A percentile compares a stretch with the other conserved stretches of the same genome.
phyloP scores from a whole-genome alignment of 345 rosid species.

The Arabis hirsuta region DNA sequence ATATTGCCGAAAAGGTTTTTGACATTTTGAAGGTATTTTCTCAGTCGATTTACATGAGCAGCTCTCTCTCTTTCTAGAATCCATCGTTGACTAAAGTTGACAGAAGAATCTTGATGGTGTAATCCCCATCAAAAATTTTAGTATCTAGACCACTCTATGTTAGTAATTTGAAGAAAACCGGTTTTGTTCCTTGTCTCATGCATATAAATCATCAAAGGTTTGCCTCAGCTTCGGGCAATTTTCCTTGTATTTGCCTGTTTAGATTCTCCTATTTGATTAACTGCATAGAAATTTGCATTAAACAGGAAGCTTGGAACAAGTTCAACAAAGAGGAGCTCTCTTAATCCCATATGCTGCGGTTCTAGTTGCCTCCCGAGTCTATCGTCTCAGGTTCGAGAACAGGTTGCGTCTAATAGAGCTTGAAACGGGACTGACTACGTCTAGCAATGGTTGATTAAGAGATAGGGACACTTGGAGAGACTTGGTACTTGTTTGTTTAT shows the following conservation, averaged over 20 bases:
- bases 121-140: neutral
- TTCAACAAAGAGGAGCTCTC: conserved; percentile 49
- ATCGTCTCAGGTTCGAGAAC: conserved; percentile 28
- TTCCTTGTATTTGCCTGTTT: neutral
- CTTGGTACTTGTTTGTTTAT: conserved; percentile 32
- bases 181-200: conserved; percentile 3
- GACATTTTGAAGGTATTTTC: conserved; percentile 84
- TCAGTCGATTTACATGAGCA: conserved; percentile 20
- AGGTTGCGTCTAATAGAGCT: conserved; percentile 2
- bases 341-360: conserved; percentile 16
- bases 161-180: neutral
- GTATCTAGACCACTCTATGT: conserved; percentile 2
- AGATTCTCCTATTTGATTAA: neutral
- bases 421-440: conserved; percentile 24
- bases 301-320: conserved; percentile 53
- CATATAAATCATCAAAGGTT: conserved; percentile 11
- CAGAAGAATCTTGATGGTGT: neutral
- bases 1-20: conserved; percentile 93
- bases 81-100: neutral
- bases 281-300: neutral
- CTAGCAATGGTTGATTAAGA: conserved; percentile 27
- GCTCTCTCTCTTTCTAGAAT: conserved; percentile 13
- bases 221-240: neutral
- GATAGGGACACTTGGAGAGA: conserved; percentile 32
- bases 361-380: conserved; percentile 18